Conservation (phyloP, 805 yeast genomes). For the Maudiozyma bulderi region DNA sequence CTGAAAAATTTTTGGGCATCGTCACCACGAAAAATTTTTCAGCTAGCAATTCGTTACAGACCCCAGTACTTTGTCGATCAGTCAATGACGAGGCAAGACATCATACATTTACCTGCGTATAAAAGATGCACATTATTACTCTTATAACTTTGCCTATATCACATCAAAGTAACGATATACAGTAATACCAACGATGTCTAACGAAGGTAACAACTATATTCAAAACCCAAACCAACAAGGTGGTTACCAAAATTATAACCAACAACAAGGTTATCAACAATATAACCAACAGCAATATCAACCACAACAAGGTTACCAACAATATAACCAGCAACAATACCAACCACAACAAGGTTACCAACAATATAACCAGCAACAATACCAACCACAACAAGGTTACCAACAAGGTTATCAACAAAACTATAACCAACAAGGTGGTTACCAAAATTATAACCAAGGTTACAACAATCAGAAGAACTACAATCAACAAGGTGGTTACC, state of each 20-base stretch:
- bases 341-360: constrained; percentile 19
- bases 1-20: no score
- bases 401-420: constrained; percentile 17
- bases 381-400: constrained; percentile 14
- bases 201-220: constrained; percentile 8
- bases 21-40: no score
- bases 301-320: constrained; percentile 6
- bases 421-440: constrained; percentile 16
- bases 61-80: no score
- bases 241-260: constrained; percentile 13
- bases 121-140: neutral
- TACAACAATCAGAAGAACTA: constrained; percentile 14
- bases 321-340: constrained; percentile 18
- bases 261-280: constrained; percentile 16
- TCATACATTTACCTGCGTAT: no score
- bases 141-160: neutral
- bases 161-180: neutral
- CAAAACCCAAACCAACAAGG: constrained; percentile 2
- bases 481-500: constrained; percentile 7
- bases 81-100: no score
- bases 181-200: constrained; percentile 7
- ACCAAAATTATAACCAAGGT: constrained; percentile 25
- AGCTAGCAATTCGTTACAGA: no score
- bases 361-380: constrained; percentile 21
- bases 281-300: constrained; percentile 20